A percentile compares a stretch with the other conserved stretches of the same genome.
phyloP scores from a whole-genome alignment of 2,329 filamentous ascomycete genomes.

The Ophiosphaerella herpotricha region DNA sequence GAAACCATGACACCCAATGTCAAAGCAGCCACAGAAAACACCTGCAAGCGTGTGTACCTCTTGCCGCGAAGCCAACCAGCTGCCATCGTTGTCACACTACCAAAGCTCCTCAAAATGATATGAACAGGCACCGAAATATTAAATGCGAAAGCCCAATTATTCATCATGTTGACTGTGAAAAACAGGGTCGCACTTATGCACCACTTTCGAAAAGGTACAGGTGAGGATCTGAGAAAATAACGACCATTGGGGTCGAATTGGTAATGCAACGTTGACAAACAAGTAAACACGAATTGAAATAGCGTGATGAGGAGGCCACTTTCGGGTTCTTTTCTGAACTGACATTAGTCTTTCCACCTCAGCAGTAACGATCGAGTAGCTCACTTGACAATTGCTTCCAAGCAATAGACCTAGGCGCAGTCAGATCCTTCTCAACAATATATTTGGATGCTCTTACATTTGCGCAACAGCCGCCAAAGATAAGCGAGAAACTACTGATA shows the following conservation, averaged over 20 bases:
- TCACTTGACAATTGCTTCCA: conserved; percentile 94
- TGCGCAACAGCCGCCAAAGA: conserved; percentile 94
- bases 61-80: conserved; percentile 89
- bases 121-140: conserved; percentile 95
- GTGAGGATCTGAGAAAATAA: conserved; percentile 75
- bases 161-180: conserved; percentile 91
- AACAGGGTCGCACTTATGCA: conserved; percentile 86
- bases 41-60: conserved; percentile 77
- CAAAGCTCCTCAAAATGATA: conserved; percentile 93
- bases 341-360: conserved; percentile 17
- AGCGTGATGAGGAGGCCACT: conserved; percentile 73
- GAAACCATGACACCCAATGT: conserved; percentile 86
- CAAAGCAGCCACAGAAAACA: conserved; percentile 79
- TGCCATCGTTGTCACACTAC: conserved; percentile 91
- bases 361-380: conserved; percentile 30
- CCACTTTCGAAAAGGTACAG: conserved; percentile 85
- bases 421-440: conserved; percentile 8
- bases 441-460: conserved; percentile 65
- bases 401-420: conserved; percentile 76
- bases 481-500: conserved; percentile 72
- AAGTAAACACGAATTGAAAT: conserved; percentile 63
- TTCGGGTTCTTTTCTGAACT: conserved; percentile 73
- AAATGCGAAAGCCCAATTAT: conserved; percentile 98
- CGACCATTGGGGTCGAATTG: conserved; percentile 61
- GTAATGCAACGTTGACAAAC: conserved; percentile 58